phyloP scores from a whole-genome alignment of 768 basidiomycete genomes.

The Lyophyllum decastes region DNA sequence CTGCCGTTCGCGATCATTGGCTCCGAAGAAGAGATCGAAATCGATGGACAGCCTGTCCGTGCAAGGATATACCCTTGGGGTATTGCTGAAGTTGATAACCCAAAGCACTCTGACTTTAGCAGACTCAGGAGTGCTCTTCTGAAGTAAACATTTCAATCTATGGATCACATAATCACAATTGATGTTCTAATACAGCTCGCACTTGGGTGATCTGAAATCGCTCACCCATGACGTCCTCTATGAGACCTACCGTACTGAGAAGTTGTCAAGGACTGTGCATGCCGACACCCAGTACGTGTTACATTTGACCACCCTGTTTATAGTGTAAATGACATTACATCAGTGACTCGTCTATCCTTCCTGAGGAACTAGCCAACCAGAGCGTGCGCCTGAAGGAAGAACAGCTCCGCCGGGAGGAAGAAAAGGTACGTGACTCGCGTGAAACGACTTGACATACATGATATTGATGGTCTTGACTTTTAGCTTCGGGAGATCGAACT shows the following conservation, averaged over 20 bases:
- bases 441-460: neutral
- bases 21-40: slow-evolving; percentile 94
- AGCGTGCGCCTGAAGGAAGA: slow-evolving; percentile 98
- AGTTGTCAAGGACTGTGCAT: slow-evolving; percentile 88
- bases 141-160: slow-evolving; percentile 51
- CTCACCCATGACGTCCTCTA: slow-evolving; percentile 93
- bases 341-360: slow-evolving; percentile 87
- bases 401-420: slow-evolving; percentile 94
- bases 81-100: slow-evolving; percentile 97
- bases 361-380: slow-evolving; percentile 96
- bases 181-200: slow-evolving; percentile 58
- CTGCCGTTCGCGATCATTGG: slow-evolving; percentile 98
- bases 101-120: slow-evolving; percentile 99
- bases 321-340: slow-evolving; percentile 17
- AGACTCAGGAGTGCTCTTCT: slow-evolving; percentile 88
- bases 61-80: slow-evolving; percentile 99
- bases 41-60: slow-evolving; percentile 88
- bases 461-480: slow-evolving; percentile 7
- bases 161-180: neutral
- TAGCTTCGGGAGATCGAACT: slow-evolving; percentile 96
- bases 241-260: slow-evolving; percentile 98
- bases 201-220: slow-evolving; percentile 92
- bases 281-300: slow-evolving; percentile 67
- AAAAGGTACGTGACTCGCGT: slow-evolving; percentile 60
- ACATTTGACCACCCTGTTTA: neutral